These are phyloP conservation scores for Leptodermis oblonga DNA, from an alignment of 257 asterid species.

Conservation along the genomic window DNA sequence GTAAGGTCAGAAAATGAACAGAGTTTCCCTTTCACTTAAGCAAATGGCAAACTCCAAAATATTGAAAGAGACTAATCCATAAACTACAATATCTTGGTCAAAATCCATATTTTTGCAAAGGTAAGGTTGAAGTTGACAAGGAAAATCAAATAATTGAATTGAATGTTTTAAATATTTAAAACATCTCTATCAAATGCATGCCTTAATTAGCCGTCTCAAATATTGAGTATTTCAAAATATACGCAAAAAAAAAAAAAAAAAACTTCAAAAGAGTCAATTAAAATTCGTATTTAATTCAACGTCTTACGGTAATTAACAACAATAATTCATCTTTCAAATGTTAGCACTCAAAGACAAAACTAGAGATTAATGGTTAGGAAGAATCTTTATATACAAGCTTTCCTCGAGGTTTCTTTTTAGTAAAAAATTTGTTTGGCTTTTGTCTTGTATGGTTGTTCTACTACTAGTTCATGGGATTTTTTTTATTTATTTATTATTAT, in stretches of 20 bases:
- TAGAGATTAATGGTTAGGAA: too few relatives aligned
- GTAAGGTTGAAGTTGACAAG: background rate
- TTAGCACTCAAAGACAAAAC: too few relatives aligned
- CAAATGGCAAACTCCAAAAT: conserved; percentile 1
- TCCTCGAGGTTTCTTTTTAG: background rate
- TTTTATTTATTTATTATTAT: too few relatives aligned
- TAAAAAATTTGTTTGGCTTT: background rate
- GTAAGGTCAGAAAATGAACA: conserved; percentile 5
- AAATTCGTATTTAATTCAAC: background rate
- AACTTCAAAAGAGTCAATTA: conserved; percentile 9
- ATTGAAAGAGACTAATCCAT: too few relatives aligned
- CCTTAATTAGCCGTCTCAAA: background rate
- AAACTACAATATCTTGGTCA: background rate
- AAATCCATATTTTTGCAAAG: background rate
- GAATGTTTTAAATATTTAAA: background rate
- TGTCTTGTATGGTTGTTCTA: too few relatives aligned
- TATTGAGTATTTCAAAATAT: too few relatives aligned
- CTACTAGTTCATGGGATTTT: too few relatives aligned
- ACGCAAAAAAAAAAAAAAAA: too few relatives aligned
- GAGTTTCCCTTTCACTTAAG: background rate
- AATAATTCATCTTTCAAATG: background rate
- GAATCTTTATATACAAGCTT: background rate
- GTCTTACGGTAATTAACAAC: background rate
- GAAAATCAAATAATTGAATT: too few relatives aligned
- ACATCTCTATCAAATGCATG: background rate